Evolutionary conservation across 2,329 filamentous ascomycete species (phyloP).

Genomic region (Fusarium denticulatum): DNA sequence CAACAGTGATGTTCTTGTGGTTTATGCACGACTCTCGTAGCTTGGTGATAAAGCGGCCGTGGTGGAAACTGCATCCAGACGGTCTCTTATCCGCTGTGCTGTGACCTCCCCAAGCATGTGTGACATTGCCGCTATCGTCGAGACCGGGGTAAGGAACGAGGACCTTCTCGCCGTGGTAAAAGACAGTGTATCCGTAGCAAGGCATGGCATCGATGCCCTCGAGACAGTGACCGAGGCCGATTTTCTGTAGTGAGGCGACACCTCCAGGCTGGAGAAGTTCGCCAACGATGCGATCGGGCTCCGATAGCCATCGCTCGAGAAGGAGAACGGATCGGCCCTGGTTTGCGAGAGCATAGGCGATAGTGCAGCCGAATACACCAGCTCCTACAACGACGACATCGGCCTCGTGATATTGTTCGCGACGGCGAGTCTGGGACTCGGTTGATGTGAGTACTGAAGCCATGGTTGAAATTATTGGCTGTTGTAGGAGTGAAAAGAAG

Average conservation of each 20-base stretch:
- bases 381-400: conserved; percentile 94
- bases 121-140: conserved; percentile 57
- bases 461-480: conserved; percentile 43
- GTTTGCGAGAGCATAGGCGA: conserved; percentile 84
- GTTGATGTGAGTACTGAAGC: conserved; percentile 46
- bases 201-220: conserved; percentile 88
- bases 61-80: conserved; percentile 87
- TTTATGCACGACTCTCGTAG: conserved; percentile 78
- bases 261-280: conserved; percentile 95
- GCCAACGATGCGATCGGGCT: conserved; percentile 95
- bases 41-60: conserved; percentile 89
- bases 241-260: conserved; percentile 78
- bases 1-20: conserved; percentile 85
- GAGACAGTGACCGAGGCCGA: conserved; percentile 84
- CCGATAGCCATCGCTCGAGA: conserved; percentile 87
- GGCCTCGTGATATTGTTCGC: conserved; percentile 68
- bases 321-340: conserved; percentile 92
- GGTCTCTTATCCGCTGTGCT: conserved; percentile 54
- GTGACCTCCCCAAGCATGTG: conserved; percentile 49
- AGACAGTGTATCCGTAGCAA: conserved; percentile 87
- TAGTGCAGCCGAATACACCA: conserved; percentile 87
- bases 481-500: neutral
- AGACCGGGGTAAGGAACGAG: conserved; percentile 81
- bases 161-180: conserved; percentile 79
- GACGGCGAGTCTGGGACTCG: conserved; percentile 59